A percentile compares a stretch with the other conserved stretches of the same genome.
Conservation (phyloP, 306 rosid genomes). For the Parietaria judaica region DNA sequence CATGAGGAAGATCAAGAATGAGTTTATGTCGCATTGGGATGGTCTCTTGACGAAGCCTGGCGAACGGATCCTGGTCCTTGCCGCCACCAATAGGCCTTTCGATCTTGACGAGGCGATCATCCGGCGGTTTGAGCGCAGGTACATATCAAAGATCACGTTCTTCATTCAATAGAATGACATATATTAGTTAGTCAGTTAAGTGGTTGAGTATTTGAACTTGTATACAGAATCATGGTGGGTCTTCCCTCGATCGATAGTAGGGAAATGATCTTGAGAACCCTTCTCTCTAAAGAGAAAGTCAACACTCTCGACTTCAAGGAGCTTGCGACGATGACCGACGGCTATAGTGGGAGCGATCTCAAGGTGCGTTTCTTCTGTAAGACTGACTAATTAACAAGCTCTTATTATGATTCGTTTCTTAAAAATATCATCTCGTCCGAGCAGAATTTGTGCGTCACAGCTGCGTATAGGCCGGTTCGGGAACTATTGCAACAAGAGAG, state of each 20-base stretch:
- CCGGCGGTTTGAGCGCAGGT: constrained; percentile 80
- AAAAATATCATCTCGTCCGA: constrained; percentile 23
- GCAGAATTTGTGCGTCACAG: constrained; percentile 87
- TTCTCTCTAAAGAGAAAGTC: constrained; percentile 53
- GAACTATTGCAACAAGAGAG: constrained; percentile 83
- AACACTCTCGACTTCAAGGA: constrained; percentile 64
- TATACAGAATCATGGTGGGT: constrained; percentile 65
- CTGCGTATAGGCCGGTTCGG: constrained; percentile 88
- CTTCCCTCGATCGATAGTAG: constrained; percentile 70
- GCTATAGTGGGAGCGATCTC: constrained; percentile 90
- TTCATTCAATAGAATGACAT: background rate
- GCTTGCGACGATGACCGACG: constrained; percentile 72
- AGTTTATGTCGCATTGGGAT: constrained; percentile 84
- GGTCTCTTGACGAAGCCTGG: constrained; percentile 57
- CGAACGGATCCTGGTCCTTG: constrained; percentile 61
- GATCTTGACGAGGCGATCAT: constrained; percentile 87
- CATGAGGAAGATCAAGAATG: constrained; percentile 75
- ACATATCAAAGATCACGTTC: background rate
- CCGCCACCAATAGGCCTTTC: constrained; percentile 84
- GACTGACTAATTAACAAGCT: background rate
- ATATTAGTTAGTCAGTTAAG: too few species aligned
- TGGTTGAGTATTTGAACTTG: too few species aligned
- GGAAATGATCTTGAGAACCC: constrained; percentile 68
- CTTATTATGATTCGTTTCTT: constrained; percentile 9
- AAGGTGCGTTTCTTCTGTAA: constrained; percentile 45